These are phyloP conservation scores for Papiliotrema nemorosa DNA, from an alignment of 1,284 basidiomycete genomes.

Conservation along the genomic window DNA sequence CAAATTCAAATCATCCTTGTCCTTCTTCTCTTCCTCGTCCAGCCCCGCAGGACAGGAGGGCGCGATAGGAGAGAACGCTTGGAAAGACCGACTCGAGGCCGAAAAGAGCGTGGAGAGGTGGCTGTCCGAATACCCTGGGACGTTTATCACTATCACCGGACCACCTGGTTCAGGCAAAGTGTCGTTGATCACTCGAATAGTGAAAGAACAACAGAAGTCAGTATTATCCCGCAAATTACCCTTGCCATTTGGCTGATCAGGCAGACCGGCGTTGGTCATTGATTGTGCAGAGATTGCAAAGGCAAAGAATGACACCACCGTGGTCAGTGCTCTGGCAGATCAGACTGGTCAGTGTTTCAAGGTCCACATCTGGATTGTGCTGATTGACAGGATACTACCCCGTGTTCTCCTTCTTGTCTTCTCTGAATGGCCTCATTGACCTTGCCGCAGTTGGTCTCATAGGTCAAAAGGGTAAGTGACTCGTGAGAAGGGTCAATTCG, in stretches of 20 bases:
- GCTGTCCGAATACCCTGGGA: conserved; percentile 44
- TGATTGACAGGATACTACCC: conserved; percentile 64
- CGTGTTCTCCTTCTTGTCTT: conserved; percentile 82
- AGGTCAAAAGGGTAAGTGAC: conserved; percentile 74
- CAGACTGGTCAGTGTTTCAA: conserved; percentile 64
- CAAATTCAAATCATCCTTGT: conserved; percentile 12
- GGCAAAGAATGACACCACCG: conserved; percentile 65
- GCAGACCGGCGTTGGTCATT: conserved; percentile 69
- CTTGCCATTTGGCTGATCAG: too few species aligned
- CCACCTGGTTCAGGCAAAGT: conserved; percentile 89
- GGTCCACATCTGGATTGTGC: not conserved
- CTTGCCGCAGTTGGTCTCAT: conserved; percentile 90
- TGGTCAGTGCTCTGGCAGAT: conserved; percentile 66
- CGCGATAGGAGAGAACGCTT: conserved; percentile 53
- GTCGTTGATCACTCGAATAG: conserved; percentile 62
- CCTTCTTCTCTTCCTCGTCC: conserved; percentile 7
- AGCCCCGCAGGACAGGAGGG: conserved; percentile 15
- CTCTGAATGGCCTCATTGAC: conserved; percentile 81
- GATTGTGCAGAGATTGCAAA: conserved; percentile 77
- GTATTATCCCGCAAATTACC: too few species aligned
- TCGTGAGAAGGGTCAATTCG: not conserved
- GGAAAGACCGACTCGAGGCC: conserved; percentile 79
- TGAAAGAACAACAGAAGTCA: conserved; percentile 62
- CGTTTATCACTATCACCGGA: conserved; percentile 71
- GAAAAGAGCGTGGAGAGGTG: conserved; percentile 58